These are phyloP conservation scores for Mucor racemosus DNA, from an alignment of 371 early-diverging fungal genomes.

Conservation along the genomic window DNA sequence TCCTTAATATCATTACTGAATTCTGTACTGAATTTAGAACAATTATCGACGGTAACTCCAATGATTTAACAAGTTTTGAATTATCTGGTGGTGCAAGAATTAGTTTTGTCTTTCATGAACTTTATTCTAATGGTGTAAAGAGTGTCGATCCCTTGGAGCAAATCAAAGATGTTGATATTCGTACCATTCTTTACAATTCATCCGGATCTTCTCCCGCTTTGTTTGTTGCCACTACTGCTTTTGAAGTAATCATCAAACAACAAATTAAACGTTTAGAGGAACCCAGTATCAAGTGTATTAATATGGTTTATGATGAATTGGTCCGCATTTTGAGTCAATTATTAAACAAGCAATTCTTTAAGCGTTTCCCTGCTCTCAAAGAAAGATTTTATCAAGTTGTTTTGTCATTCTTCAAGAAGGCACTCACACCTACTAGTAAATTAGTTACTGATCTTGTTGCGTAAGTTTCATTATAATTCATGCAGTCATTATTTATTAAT, in stretches of 20 bases:
- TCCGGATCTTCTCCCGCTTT: constrained; percentile 96
- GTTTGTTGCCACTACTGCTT: constrained; percentile 97
- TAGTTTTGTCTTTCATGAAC: constrained; percentile 97
- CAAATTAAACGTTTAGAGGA: constrained; percentile 97
- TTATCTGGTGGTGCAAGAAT: constrained; percentile 98
- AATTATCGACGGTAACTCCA: constrained; percentile 91
- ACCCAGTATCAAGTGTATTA: constrained; percentile 92
- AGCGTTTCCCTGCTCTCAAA: constrained; percentile 93
- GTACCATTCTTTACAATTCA: constrained; percentile 97
- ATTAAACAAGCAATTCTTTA: constrained; percentile 85
- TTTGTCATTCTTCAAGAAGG: constrained; percentile 88
- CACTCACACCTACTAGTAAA: constrained; percentile 88
- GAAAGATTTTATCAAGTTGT: constrained; percentile 92
- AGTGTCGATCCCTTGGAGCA: constrained; percentile 95
- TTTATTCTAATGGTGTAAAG: constrained; percentile 89
- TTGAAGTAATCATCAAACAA: constrained; percentile 96
- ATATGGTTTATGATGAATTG: constrained; percentile 95
- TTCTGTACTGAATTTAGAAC: constrained; percentile 95
- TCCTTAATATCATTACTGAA: constrained; percentile 95
- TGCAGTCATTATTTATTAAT: neutral
- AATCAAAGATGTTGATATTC: constrained; percentile 96
- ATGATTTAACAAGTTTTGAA: constrained; percentile 91
- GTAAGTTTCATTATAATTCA: constrained; percentile 13
- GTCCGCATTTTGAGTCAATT: constrained; percentile 91
- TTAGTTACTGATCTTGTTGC: constrained; percentile 88